Percentiles rank a stretch among this genome's conserved stretches.
phyloP scores from a whole-genome alignment of 2,329 filamentous ascomycete genomes.

The Rugonectria rugulosa region DNA sequence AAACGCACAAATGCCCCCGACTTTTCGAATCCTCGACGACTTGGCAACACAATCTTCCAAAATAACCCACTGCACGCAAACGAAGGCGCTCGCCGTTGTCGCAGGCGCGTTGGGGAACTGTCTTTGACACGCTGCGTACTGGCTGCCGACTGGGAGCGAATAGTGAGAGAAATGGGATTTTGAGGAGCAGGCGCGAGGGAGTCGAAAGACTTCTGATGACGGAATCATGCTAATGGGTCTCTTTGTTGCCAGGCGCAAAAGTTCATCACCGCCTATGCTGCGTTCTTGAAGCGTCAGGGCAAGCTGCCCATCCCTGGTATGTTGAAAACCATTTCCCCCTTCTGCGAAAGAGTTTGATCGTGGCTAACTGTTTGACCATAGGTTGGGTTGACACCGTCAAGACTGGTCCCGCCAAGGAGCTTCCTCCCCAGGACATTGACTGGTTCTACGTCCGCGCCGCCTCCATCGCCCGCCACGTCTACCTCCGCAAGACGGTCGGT shows the following conservation, averaged over 20 bases:
- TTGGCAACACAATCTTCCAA: slow-evolving; percentile 41
- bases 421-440: slow-evolving; percentile 97
- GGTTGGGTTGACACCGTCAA: slow-evolving; percentile 99
- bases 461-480: slow-evolving; percentile 96
- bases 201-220: slow-evolving; percentile 77
- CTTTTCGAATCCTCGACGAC: slow-evolving; percentile 34
- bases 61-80: slow-evolving; percentile 30
- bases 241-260: slow-evolving; percentile 75
- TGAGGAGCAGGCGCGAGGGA: slow-evolving; percentile 74
- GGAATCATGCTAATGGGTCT: slow-evolving; percentile 74
- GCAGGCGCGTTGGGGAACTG: slow-evolving; percentile 22
- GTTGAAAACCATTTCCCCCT: slow-evolving; percentile 42
- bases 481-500: slow-evolving; percentile 99
- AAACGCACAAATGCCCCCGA: background rate
- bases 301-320: slow-evolving; percentile 90
- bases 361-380: slow-evolving; percentile 49
- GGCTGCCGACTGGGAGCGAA: slow-evolving; percentile 25
- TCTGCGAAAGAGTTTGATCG: background rate
- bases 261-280: slow-evolving; percentile 86
- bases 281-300: slow-evolving; percentile 93
- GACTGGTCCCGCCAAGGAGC: slow-evolving; percentile 95
- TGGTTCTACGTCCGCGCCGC: slow-evolving; percentile 95
- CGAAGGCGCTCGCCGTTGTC: slow-evolving; percentile 25
- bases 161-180: slow-evolving; percentile 39
- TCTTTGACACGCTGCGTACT: slow-evolving; percentile 27